Conservation (phyloP, 2,329 filamentous ascomycete species). For the Ophiobolus disseminans region DNA sequence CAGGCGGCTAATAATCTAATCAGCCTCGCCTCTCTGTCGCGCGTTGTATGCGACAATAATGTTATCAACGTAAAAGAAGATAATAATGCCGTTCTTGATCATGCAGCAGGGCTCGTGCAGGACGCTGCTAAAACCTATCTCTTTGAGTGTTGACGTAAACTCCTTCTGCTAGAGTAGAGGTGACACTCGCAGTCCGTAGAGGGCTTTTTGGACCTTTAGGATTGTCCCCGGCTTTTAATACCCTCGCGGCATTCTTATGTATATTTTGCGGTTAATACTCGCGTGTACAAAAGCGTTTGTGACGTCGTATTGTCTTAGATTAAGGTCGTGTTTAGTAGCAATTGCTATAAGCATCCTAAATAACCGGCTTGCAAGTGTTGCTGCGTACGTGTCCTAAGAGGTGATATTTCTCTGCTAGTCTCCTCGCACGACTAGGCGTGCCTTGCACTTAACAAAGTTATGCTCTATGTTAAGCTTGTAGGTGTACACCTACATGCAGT, state of each 20-base stretch:
- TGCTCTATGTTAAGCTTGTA: constrained; percentile 8
- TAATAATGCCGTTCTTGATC: constrained; percentile 9
- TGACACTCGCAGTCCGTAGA: constrained; percentile 8
- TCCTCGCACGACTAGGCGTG: constrained; percentile 17
- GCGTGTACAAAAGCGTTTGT: constrained; percentile 9
- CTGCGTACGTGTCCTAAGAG: background rate
- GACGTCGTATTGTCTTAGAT: constrained; percentile 6
- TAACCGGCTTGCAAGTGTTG: background rate
- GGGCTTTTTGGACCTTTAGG: constrained; percentile 5
- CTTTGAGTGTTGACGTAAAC: constrained; percentile 3
- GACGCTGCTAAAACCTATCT: constrained; percentile 3
- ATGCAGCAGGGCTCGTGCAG: constrained; percentile 12
- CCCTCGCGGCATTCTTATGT: constrained; percentile 7
- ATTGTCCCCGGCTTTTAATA: background rate
- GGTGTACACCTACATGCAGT: constrained; percentile 12
- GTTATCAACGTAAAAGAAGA: constrained; percentile 11
- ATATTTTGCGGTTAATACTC: constrained; percentile 7
- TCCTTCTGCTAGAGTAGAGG: constrained; percentile 8
- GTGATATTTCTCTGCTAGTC: constrained; percentile 17
- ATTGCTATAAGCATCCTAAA: background rate
- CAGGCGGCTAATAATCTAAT: constrained; percentile 1
- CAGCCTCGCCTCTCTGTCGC: background rate
- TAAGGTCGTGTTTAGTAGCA: background rate
- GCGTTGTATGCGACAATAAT: constrained; percentile 10
- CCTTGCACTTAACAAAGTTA: constrained; percentile 17